Percentiles rank a stretch among this genome's conserved stretches.
These are phyloP conservation scores for Diaporthe vaccinii DNA, from an alignment of 2,329 filamentous ascomycete species.

Conservation along the genomic window DNA sequence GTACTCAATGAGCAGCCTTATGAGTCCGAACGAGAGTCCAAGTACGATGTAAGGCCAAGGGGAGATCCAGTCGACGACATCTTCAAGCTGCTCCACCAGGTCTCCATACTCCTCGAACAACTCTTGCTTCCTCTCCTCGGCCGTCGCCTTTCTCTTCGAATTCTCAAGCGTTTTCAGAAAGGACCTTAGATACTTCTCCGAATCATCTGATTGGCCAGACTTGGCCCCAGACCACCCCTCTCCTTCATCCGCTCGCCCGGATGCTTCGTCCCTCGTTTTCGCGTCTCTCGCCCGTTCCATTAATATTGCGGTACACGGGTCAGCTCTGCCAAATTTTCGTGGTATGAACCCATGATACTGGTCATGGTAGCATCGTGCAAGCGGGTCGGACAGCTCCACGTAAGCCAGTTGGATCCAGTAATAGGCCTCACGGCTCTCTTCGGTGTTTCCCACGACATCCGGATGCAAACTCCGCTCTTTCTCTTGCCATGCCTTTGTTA, in stretches of 20 bases:
- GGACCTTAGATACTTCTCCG: too few species aligned
- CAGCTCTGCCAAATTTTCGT: neutral
- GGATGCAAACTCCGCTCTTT: neutral
- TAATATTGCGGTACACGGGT: neutral
- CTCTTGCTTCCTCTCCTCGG: neutral
- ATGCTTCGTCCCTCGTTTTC: neutral
- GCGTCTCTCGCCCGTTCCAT: neutral
- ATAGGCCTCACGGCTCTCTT: neutral
- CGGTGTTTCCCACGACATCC: neutral
- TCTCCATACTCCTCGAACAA: neutral
- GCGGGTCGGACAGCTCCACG: neutral
- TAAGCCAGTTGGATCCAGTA: conserved; percentile 4
- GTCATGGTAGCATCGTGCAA: conserved; percentile 8
- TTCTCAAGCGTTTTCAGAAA: too few species aligned
- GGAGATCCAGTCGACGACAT: neutral
- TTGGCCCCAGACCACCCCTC: neutral
- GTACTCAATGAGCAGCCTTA: neutral
- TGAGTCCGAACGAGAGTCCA: neutral
- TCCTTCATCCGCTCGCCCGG: neutral
- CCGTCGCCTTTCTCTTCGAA: too few species aligned
- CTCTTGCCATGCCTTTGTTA: neutral
- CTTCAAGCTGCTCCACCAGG: neutral
- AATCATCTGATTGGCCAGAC: too few species aligned
- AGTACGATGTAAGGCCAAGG: neutral
- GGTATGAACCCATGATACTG: neutral